These are phyloP conservation scores for Trichoderma asperelloides DNA, from an alignment of 495 filamentous ascomycete species.

Conservation along the genomic window DNA sequence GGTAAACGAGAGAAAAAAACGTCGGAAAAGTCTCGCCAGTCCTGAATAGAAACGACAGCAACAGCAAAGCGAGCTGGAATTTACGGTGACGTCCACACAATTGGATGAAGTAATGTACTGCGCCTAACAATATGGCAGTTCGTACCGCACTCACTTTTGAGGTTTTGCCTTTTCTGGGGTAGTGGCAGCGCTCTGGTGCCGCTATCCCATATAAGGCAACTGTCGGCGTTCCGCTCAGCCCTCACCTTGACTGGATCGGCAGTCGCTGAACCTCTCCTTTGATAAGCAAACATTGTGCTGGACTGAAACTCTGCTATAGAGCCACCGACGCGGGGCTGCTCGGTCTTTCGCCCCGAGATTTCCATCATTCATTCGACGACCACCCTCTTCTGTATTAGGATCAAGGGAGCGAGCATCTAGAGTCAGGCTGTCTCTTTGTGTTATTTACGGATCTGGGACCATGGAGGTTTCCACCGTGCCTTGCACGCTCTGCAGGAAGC, in stretches of 20 bases:
- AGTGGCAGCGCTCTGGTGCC: not conserved
- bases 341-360: not conserved
- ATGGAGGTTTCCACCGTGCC: conserved; percentile 6
- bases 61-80: not conserved
- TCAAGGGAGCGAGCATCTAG: not conserved
- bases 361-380: not conserved
- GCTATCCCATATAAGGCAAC: not conserved
- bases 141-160: not conserved
- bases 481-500: not conserved
- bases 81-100: not conserved
- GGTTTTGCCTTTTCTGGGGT: not conserved
- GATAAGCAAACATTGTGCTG: not conserved
- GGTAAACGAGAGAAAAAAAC: not conserved
- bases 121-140: not conserved
- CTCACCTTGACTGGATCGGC: not conserved
- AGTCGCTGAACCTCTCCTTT: not conserved
- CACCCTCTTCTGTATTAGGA: not conserved
- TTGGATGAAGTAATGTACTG: not conserved
- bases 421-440: not conserved
- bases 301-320: not conserved
- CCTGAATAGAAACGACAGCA: not conserved
- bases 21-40: not conserved
- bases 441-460: not conserved
- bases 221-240: not conserved
- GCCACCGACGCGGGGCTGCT: conserved; percentile 3